Conservation (phyloP, 2,329 filamentous ascomycete genomes). For the Diaporthe nobilis region DNA sequence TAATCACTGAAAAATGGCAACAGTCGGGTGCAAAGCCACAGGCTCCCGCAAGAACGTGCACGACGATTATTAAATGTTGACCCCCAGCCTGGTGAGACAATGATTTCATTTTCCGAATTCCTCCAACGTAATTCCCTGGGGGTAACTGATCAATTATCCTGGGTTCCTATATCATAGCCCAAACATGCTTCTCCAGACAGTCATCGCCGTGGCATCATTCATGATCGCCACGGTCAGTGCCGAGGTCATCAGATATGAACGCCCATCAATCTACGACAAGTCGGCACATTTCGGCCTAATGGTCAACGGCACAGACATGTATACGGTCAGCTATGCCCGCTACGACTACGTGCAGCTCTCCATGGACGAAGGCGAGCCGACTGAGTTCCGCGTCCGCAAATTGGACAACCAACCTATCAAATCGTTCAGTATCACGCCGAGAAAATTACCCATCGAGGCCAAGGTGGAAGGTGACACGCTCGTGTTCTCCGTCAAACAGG, state of each 20-base stretch:
- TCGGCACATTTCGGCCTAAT: slow-evolving; percentile 14
- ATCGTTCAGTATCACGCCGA: slow-evolving; percentile 5
- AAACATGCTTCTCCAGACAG: background rate
- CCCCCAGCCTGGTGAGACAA: background rate
- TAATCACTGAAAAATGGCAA: background rate
- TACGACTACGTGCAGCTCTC: slow-evolving; percentile 18
- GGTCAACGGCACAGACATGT: slow-evolving; percentile 15
- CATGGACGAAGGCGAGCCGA: slow-evolving; percentile 14
- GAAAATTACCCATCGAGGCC: background rate
- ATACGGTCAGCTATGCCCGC: slow-evolving; percentile 13
- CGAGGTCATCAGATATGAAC: slow-evolving; percentile 20
- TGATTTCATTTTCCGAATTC: background rate
- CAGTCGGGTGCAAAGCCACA: background rate
- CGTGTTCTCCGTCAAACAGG: slow-evolving; percentile 9
- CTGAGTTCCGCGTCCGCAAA: slow-evolving; percentile 4
- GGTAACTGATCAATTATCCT: background rate
- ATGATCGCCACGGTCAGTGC: background rate
- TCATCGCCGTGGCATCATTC: background rate
- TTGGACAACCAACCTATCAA: slow-evolving; percentile 7
- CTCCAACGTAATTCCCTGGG: background rate
- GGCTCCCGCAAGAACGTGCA: background rate
- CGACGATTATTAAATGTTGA: background rate
- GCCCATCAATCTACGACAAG: slow-evolving; percentile 2
- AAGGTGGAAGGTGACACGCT: slow-evolving; percentile 3
- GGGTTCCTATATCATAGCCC: too few species aligned